Conservation (phyloP, 345 rosid species). For the Dipteronia dyeriana region DNA sequence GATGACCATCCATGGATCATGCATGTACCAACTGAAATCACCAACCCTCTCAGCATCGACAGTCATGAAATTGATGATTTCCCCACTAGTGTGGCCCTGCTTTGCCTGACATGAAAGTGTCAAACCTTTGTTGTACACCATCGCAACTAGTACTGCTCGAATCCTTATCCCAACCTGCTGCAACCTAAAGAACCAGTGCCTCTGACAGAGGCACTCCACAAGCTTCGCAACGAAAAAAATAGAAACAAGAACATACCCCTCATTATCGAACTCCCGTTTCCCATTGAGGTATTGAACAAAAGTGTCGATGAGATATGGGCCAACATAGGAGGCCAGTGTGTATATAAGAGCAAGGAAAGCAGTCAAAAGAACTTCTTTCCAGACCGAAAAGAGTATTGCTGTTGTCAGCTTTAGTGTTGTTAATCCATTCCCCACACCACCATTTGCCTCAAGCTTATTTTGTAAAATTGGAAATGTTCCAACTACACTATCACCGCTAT, state of each 20-base stretch:
- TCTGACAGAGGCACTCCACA: constrained; percentile 54
- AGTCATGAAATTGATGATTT: constrained; percentile 69
- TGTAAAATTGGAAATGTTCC: constrained; percentile 40
- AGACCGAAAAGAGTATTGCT: constrained; percentile 43
- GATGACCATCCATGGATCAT: constrained; percentile 60
- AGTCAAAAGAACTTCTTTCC: constrained; percentile 48
- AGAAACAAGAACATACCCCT: constrained; percentile 57
- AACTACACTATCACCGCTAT: constrained; percentile 44
- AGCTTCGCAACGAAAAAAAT: constrained; percentile 60
- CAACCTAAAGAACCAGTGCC: constrained; percentile 60
- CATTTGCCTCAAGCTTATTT: constrained; percentile 44
- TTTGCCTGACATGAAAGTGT: constrained; percentile 56
- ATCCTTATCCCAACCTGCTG: constrained; percentile 53
- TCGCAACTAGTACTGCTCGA: constrained; percentile 49
- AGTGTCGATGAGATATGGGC: constrained; percentile 61
- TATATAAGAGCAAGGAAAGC: constrained; percentile 39
- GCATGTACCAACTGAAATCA: constrained; percentile 58
- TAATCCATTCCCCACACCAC: constrained; percentile 28
- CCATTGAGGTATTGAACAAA: constrained; percentile 65
- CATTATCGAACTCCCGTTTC: constrained; percentile 38
- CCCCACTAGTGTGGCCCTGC: constrained; percentile 65
- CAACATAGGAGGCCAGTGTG: constrained; percentile 56
- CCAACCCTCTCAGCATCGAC: constrained; percentile 70
- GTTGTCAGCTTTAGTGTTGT: constrained; percentile 53
- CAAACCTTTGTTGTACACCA: constrained; percentile 66